A percentile compares a stretch with the other conserved stretches of the same genome.
Evolutionary conservation across 164 flowering plant species (phyloP).

Genomic region (Magnolia changhungtana): DNA sequence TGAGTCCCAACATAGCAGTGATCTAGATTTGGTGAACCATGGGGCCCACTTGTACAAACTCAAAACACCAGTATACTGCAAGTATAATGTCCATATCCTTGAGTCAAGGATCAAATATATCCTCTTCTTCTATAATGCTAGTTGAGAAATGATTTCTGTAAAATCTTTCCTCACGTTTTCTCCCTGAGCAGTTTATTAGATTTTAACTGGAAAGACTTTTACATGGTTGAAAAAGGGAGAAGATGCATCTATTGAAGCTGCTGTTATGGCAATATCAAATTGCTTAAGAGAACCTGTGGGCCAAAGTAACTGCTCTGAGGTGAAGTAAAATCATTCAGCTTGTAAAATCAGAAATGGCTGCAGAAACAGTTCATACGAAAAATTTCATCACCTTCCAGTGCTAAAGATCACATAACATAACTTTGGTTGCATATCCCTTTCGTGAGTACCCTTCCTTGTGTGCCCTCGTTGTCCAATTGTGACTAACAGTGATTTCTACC

Average conservation of each 20-base stretch:
- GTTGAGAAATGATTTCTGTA: not conserved
- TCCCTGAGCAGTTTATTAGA: not conserved
- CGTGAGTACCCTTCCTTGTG: not conserved
- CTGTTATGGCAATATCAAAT: conserved; percentile 83
- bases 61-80: not conserved
- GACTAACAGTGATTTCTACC: not conserved
- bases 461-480: not conserved
- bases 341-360: not conserved
- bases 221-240: conserved; percentile 61
- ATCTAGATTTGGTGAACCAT: not conserved
- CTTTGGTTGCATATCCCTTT: not conserved
- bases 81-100: not conserved
- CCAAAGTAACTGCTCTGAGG: conserved; percentile 72
- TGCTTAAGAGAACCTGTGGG: conserved; percentile 92
- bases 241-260: conserved; percentile 92
- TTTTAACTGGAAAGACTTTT: not conserved
- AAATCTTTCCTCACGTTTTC: not conserved
- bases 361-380: not conserved
- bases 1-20: not conserved
- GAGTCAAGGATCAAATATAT: not conserved
- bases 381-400: not conserved
- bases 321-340: conserved; percentile 29
- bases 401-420: not conserved
- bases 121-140: not conserved
- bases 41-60: not conserved